Percentiles rank a stretch among this genome's conserved stretches.
phyloP scores from a whole-genome alignment of 2,329 filamentous ascomycete species.

The Botrytis hyacinthi region DNA sequence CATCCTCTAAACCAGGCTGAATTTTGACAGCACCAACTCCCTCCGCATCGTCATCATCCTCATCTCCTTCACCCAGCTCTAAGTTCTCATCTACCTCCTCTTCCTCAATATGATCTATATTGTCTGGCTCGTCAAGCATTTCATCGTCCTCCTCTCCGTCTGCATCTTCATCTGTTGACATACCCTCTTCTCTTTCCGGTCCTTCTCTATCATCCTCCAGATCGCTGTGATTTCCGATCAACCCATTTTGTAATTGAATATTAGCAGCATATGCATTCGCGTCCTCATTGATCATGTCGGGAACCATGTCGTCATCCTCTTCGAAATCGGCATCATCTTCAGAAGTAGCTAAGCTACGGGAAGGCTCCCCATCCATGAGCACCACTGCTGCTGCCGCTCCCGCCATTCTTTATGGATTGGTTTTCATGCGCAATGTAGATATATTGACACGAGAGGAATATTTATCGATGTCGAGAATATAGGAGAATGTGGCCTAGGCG shows the following conservation, averaged over 20 bases:
- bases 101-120: constrained; percentile 39
- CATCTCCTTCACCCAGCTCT: constrained; percentile 44
- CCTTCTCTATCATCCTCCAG: constrained; percentile 28
- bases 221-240: constrained; percentile 31
- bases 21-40: constrained; percentile 40
- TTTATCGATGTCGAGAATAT: background rate
- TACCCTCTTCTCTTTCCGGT: constrained; percentile 36
- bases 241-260: constrained; percentile 38
- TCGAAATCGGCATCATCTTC: constrained; percentile 41
- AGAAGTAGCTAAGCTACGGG: constrained; percentile 38
- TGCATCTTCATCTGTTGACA: constrained; percentile 36
- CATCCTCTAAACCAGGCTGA: constrained; percentile 34
- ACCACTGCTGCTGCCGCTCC: constrained; percentile 22
- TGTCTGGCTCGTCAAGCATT: constrained; percentile 34
- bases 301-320: constrained; percentile 37
- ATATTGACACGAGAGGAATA: background rate
- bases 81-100: constrained; percentile 43
- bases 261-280: constrained; percentile 39
- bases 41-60: constrained; percentile 42
- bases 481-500: background rate
- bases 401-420: constrained; percentile 18
- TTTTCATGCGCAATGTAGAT: constrained; percentile 18
- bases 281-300: constrained; percentile 33
- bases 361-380: constrained; percentile 38
- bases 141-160: constrained; percentile 43